Percentiles rank a stretch among this genome's conserved stretches.
These are phyloP conservation scores for Chytridium lagenaria DNA, from an alignment of 371 early-diverging fungal genomes.

Conservation along the genomic window DNA sequence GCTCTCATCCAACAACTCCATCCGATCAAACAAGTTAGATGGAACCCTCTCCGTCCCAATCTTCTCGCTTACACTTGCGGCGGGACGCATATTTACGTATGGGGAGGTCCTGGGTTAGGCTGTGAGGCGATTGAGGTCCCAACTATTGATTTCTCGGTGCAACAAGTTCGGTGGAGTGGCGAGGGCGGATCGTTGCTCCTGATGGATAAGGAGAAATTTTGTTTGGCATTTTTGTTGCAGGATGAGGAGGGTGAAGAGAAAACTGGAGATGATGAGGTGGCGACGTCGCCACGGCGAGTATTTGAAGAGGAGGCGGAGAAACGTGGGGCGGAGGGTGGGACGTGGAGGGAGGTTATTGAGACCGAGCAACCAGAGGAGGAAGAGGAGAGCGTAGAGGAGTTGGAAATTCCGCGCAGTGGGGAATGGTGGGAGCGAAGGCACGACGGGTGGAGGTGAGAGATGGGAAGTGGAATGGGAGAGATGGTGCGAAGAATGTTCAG, in stretches of 20 bases:
- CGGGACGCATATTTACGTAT: slow-evolving; percentile 60
- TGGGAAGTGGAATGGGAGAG: neutral
- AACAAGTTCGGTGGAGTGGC: slow-evolving; percentile 59
- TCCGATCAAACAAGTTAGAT: slow-evolving; percentile 55
- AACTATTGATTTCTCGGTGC: slow-evolving; percentile 51
- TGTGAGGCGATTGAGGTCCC: slow-evolving; percentile 59
- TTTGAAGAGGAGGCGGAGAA: neutral
- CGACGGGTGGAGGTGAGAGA: neutral
- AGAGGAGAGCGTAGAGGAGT: neutral
- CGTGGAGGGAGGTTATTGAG: neutral
- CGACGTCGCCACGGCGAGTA: neutral
- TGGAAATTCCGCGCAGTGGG: neutral
- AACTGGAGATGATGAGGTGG: neutral
- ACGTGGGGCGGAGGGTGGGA: neutral
- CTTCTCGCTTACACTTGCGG: slow-evolving; percentile 60
- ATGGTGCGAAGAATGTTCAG: neutral
- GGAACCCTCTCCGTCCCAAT: slow-evolving; percentile 65
- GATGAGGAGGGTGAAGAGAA: slow-evolving; percentile 29
- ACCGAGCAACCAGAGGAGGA: neutral
- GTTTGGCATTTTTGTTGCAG: slow-evolving; percentile 55
- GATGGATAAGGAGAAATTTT: slow-evolving; percentile 67
- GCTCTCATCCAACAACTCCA: slow-evolving; percentile 58
- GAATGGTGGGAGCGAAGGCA: neutral
- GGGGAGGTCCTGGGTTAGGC: slow-evolving; percentile 48
- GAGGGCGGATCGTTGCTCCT: slow-evolving; percentile 61